A percentile compares a stretch with the other conserved stretches of the same genome.
Conservation (phyloP, 2,329 filamentous ascomycete genomes). For the Pseudogymnoascus pannorum region DNA sequence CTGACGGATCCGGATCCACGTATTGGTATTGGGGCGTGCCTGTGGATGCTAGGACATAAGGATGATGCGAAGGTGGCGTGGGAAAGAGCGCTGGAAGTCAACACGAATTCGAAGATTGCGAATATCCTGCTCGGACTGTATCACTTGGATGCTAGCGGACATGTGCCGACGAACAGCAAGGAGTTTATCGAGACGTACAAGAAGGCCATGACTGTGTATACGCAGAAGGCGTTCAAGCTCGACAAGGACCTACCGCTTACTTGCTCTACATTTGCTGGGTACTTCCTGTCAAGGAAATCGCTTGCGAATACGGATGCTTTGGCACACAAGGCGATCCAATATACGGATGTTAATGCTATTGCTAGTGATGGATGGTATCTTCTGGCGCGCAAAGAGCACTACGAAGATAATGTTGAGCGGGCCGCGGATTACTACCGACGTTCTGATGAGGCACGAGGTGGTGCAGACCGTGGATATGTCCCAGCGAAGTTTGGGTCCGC, state of each 20-base stretch:
- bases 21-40: conserved; percentile 92
- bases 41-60: conserved; percentile 94
- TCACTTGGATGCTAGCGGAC: conserved; percentile 79
- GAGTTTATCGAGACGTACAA: conserved; percentile 82
- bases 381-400: conserved; percentile 84
- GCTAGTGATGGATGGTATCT: conserved; percentile 98
- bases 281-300: conserved; percentile 78
- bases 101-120: conserved; percentile 76
- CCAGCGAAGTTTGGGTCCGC: conserved; percentile 93
- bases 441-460: conserved; percentile 86
- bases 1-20: conserved; percentile 89
- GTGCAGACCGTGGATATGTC: conserved; percentile 81
- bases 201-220: conserved; percentile 90
- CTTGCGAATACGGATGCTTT: conserved; percentile 77
- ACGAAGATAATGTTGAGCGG: conserved; percentile 63
- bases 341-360: conserved; percentile 92
- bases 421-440: conserved; percentile 83
- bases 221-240: conserved; percentile 85
- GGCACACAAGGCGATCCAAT: conserved; percentile 87
- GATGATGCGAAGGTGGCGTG: conserved; percentile 86
- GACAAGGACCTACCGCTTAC: conserved; percentile 87
- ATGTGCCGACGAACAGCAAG: conserved; percentile 73
- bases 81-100: conserved; percentile 78
- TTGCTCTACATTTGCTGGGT: conserved; percentile 82
- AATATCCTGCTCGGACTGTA: conserved; percentile 86